phyloP scores from a whole-genome alignment of 306 rosid species.

The Sicyos baderoa region DNA sequence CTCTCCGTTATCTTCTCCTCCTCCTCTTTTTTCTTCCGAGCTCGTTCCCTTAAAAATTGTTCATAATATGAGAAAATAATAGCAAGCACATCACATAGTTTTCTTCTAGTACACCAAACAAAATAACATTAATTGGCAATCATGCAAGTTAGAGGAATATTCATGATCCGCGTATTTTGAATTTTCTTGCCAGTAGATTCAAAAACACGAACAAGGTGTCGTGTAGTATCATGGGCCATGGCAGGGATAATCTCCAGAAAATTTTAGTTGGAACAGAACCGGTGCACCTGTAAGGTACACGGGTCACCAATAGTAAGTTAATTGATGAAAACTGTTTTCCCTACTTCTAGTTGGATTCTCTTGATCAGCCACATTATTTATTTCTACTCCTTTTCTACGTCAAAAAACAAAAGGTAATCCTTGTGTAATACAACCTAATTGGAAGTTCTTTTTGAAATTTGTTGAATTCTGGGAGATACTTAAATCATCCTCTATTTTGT shows the following conservation, averaged over 20 bases:
- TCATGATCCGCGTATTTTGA: background rate
- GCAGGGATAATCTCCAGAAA: no score
- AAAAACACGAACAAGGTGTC: no score
- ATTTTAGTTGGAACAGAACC: no score
- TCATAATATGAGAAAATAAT: constrained; percentile 11
- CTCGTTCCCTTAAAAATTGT: constrained; percentile 64
- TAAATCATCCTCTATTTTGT: background rate
- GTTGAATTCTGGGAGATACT: background rate
- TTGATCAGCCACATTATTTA: background rate
- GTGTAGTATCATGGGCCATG: no score
- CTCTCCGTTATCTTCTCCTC: constrained; percentile 75
- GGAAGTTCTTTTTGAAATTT: background rate
- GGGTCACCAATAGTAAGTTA: no score
- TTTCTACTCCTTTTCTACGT: background rate
- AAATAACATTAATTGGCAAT: constrained; percentile 8
- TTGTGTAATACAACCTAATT: background rate
- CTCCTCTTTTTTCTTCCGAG: constrained; percentile 98
- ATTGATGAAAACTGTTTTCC: constrained; percentile 4
- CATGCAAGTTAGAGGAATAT: background rate
- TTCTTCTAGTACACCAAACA: background rate
- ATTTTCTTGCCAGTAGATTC: no score
- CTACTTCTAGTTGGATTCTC: background rate
- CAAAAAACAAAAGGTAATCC: background rate
- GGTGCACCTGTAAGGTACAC: no score
- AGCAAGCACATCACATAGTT: constrained; percentile 11